Evolutionary conservation across 441 rosid species (phyloP).

Genomic region (Croton laevigatus): DNA sequence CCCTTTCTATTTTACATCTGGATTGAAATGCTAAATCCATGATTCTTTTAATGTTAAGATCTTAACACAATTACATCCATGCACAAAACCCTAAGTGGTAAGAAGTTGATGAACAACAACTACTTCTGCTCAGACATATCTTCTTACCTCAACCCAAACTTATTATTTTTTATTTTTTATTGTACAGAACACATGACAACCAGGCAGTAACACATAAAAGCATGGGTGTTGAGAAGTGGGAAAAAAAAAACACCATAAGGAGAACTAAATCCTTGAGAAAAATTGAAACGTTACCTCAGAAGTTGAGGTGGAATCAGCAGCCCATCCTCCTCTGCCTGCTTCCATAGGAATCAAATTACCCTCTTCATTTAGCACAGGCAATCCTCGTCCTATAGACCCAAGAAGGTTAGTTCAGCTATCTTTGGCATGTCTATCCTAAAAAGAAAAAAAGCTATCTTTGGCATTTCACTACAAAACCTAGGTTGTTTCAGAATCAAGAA

Average conservation of each 20-base stretch:
- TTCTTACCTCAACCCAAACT: background rate
- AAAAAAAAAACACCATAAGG: no score
- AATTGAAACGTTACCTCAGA: constrained; percentile 50
- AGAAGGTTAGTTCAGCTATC: constrained; percentile 6
- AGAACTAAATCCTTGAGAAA: no score
- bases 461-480: background rate
- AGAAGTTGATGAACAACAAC: background rate
- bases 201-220: background rate
- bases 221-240: no score
- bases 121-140: background rate
- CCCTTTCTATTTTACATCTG: background rate
- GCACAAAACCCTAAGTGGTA: background rate
- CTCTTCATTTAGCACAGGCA: constrained; percentile 87
- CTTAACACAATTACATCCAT: no score
- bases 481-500: background rate
- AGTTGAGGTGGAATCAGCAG: constrained; percentile 47
- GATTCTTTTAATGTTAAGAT: no score
- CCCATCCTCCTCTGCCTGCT: constrained; percentile 57
- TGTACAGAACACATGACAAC: background rate
- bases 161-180: background rate
- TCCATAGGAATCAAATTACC: constrained; percentile 59
- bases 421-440: no score
- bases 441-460: no score
- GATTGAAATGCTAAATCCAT: background rate
- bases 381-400: constrained; percentile 52